Base-by-base conservation (phyloP, 257 asterid species). In the Lycium ferocissimum region DNA sequence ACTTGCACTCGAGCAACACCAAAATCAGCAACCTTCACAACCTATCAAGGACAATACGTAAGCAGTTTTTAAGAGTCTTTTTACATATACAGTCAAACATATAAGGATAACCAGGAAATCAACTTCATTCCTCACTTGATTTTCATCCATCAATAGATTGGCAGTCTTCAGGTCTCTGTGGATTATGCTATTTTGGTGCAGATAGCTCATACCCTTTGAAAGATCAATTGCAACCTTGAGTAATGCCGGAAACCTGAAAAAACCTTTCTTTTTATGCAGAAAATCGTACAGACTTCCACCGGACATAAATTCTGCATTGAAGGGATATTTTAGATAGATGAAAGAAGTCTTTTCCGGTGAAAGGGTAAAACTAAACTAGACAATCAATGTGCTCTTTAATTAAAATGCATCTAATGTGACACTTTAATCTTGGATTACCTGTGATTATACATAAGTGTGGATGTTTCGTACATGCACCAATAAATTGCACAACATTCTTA, bases 161-260 rank as follows among this genome's bases (percentile, higher is more conserved):
- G 99, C 98, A 8, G 98, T 95, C 92, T 96, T 96, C 3, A 95
- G 88, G 91, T 94, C 99, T 87, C 98, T 85, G 86, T 95, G 99
- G 47, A 95, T 90, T 75, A 95, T 93, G 75, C 92, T 90, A 80
- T 96, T 92, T 83, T 91, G 92, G 90, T 96, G 98, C 94, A 96
- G 86, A 84, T 94, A 96, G 89, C 90, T 92, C 99, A 96, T 96
- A 79, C 98, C 99, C 89, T 93, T 92, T n/a, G 98, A 91, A 53
- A 94, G 93, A 83, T 96, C 98, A 61, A 88, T 85, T 40, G 98
- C 96, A 33, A 92, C 92, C 89, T 93, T 94, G 83, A 96, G 37
- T 38, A 91, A 45, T 43, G 94, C 88, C 0, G 97, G 94, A 83
- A 96, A 92, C 91, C 88, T 93, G 86, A 94, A 91, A 51, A 87